Evolutionary conservation across 1,139 yeast species (phyloP).

Genomic region (Sugiyamaella grinbergsii): DNA sequence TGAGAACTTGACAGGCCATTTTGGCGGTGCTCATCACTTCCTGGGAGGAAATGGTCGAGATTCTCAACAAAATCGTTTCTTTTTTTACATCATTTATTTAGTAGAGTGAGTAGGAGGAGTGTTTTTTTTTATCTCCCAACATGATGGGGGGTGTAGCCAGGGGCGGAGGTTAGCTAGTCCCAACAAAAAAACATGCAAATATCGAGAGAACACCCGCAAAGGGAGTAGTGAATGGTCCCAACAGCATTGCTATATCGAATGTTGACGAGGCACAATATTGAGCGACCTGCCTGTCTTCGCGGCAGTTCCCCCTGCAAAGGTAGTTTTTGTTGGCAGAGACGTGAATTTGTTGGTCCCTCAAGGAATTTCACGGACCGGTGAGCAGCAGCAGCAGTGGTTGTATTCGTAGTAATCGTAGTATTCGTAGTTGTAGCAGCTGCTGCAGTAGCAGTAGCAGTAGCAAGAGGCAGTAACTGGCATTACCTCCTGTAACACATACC

Average conservation of each 20-base stretch:
- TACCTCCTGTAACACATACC: neutral
- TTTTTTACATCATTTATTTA: neutral
- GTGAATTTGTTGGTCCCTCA: slow-evolving; percentile 2
- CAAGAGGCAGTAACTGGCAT: too few species aligned
- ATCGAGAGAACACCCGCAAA: neutral
- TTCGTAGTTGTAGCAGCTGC: neutral
- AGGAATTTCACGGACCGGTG: neutral
- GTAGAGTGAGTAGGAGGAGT: too few species aligned
- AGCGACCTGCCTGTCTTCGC: too few species aligned
- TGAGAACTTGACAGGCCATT: slow-evolving; percentile 3
- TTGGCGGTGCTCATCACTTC: neutral
- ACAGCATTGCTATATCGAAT: neutral
- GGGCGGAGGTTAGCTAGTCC: too few species aligned
- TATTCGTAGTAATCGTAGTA: neutral
- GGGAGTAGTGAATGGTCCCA: neutral
- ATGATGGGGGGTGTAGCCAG: too few species aligned
- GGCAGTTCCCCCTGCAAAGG: too few species aligned
- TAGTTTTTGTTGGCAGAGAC: neutral
- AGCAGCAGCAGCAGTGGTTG: neutral
- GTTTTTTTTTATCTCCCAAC: slow-evolving; percentile 1
- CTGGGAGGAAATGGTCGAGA: neutral
- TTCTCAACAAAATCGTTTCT: slow-evolving; percentile 1
- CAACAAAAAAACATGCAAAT: slow-evolving; percentile 4
- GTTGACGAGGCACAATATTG: too few species aligned
- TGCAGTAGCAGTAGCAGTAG: too few species aligned